Percentiles rank a stretch among this genome's conserved stretches.
These are phyloP conservation scores for Albifimbria verrucaria DNA, from an alignment of 2,329 filamentous ascomycete genomes.

Conservation along the genomic window DNA sequence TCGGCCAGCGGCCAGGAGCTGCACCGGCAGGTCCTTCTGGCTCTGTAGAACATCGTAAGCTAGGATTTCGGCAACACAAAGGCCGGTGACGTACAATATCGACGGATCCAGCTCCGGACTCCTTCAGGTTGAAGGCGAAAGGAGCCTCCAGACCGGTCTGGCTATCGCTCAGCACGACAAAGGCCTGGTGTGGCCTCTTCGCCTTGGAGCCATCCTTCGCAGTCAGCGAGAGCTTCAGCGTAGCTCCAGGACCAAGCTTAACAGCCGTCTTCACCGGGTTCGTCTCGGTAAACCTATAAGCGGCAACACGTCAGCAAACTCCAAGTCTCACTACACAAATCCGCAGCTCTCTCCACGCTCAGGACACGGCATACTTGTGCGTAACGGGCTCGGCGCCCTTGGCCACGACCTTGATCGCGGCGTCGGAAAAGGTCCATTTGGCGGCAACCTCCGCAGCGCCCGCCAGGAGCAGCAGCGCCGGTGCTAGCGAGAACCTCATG, in stretches of 20 bases:
- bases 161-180: conserved; percentile 76
- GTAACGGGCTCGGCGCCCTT: conserved; percentile 64
- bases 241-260: conserved; percentile 63
- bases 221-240: conserved; percentile 78
- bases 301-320: conserved; percentile 4
- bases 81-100: conserved; percentile 64
- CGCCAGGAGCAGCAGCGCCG: conserved; percentile 43
- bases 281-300: conserved; percentile 54
- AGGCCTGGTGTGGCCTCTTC: conserved; percentile 91
- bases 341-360: not conserved
- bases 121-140: conserved; percentile 79
- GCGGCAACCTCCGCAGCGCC: conserved; percentile 50
- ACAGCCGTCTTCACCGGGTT: conserved; percentile 62
- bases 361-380: conserved; percentile 56
- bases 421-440: conserved; percentile 74
- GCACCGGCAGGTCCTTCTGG: conserved; percentile 82
- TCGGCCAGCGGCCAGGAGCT: conserved; percentile 66
- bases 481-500: conserved; percentile 36
- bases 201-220: conserved; percentile 73
- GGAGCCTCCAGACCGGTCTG: conserved; percentile 76
- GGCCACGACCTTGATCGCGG: conserved; percentile 59
- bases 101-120: conserved; percentile 80
- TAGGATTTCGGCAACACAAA: not conserved
- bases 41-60: conserved; percentile 52
- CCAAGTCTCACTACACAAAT: not conserved